Conservation (phyloP, 2,329 filamentous ascomycete species). For the Alternaria infectoria region DNA sequence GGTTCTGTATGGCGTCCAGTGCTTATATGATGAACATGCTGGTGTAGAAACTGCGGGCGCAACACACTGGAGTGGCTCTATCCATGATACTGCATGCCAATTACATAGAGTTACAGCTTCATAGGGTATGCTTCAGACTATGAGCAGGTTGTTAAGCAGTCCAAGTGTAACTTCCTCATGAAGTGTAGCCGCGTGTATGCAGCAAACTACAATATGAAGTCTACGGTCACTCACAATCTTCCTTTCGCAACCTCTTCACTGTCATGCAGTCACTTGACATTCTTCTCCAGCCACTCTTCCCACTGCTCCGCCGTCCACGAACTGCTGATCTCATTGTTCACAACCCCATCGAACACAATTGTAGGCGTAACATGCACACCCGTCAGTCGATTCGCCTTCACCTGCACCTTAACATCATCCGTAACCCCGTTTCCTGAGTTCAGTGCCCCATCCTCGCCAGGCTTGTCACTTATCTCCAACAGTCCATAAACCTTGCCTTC, state of each 20-base stretch:
- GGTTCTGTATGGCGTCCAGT: no score
- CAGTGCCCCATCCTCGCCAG: slow-evolving; percentile 69
- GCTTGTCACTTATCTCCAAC: slow-evolving; percentile 72
- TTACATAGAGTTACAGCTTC: no score
- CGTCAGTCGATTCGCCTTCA: slow-evolving; percentile 78
- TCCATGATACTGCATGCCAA: no score
- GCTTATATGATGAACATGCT: no score
- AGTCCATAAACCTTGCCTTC: slow-evolving; percentile 72
- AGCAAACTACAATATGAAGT: no score
- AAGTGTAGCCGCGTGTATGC: no score
- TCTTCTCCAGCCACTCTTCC: slow-evolving; percentile 79
- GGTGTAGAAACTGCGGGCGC: no score
- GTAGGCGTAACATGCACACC: slow-evolving; percentile 92
- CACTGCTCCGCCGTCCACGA: slow-evolving; percentile 82
- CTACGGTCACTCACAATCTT: not conserved
- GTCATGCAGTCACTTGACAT: slow-evolving; percentile 58
- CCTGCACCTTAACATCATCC: slow-evolving; percentile 80
- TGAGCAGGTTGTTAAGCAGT: no score
- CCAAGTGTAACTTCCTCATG: no score
- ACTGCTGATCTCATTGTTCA: slow-evolving; percentile 79
- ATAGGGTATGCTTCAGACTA: no score
- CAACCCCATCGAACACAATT: slow-evolving; percentile 84
- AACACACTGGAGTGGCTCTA: no score
- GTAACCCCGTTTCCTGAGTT: slow-evolving; percentile 86
- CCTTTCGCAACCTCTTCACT: not conserved